Base-by-base conservation (phyloP, 164 flowering plant species). In the Annona cherimola region DNA sequence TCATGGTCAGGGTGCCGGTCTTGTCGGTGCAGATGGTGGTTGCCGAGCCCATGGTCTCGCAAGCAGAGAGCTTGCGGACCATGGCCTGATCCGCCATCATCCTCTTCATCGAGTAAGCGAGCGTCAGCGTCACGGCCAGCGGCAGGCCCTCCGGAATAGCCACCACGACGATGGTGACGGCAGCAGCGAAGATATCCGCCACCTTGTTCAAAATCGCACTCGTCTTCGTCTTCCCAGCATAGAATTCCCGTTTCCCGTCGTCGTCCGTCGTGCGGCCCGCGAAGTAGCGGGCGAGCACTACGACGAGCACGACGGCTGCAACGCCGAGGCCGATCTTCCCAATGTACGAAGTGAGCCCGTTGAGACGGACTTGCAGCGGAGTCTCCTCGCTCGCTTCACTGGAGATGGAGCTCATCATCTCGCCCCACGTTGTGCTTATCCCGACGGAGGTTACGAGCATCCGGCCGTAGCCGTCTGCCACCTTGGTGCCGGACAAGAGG, bases 341-440 rank as follows among this genome's bases (percentile, higher is more conserved):
- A 4, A 90, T 82, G 0, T 81, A 77, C 4, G 89, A 78, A 2
- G 91, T 83, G 4, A 90, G 81, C 77, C 81, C 83, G 77, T 86
- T 76, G 14, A 90, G 85, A 19, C 91, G 76, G 0, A 35, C 83
- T 71, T 90, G 95, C 40, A 90, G 68, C 12, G 92, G 95, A 0
- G 95, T 90, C 46, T 76, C 74, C 69, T 88, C 89, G 14, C 67
- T 45, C 4, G 77, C 72, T 67, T 84, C 86, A 0, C 71, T 65
- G 63, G 67, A 77, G 26, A 87, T 81, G 1, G 83, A 64, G 81
- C 87, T 85, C 96, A 88, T 89, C 88, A 86, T 82, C 74, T 83
- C 83, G 0, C 85, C 85, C 87, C 83, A 80, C 2, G 75, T 18
- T 0, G 84, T 82, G 71, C 80, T 80, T 81, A 71, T 84, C 16